Conservation (phyloP, 2,329 filamentous ascomycete genomes). For the Metarhizium album region DNA sequence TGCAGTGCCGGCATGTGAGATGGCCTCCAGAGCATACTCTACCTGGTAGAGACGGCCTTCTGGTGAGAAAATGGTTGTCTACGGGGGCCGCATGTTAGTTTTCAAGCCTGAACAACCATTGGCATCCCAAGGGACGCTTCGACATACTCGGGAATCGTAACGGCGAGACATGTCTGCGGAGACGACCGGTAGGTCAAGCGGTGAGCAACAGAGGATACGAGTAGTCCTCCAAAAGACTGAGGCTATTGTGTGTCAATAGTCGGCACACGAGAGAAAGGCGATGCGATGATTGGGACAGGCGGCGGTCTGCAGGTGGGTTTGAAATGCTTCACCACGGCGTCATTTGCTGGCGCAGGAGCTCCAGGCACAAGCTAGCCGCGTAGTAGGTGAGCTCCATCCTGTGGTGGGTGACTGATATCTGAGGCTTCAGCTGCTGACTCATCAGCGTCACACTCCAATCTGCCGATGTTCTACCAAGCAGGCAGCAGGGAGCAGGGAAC, state of each 20-base stretch:
- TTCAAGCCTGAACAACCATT: background rate
- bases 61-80: slow-evolving; percentile 99
- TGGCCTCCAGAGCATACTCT: slow-evolving; percentile 97
- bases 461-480: background rate
- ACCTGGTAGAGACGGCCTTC: slow-evolving; percentile 98
- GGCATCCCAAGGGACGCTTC: slow-evolving; percentile 7
- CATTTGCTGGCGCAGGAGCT: slow-evolving; percentile 10
- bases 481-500: too few species aligned
- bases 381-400: slow-evolving; percentile 6
- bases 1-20: slow-evolving; percentile 94
- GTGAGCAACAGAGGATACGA: background rate
- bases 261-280: background rate
- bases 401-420: slow-evolving; percentile 2
- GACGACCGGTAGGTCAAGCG: background rate
- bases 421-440: slow-evolving; percentile 5
- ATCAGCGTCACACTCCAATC: background rate
- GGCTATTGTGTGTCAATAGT: background rate
- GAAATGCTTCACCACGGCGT: slow-evolving; percentile 7
- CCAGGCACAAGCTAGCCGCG: slow-evolving; percentile 13
- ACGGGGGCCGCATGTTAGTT: slow-evolving; percentile 5
- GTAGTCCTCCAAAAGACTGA: background rate
- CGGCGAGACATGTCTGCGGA: slow-evolving; percentile 68
- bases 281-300: slow-evolving; percentile 2
- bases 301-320: background rate
- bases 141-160: slow-evolving; percentile 88